These are phyloP conservation scores for Citrus trifoliata DNA, from an alignment of 345 rosid genomes.

Conservation along the genomic window DNA sequence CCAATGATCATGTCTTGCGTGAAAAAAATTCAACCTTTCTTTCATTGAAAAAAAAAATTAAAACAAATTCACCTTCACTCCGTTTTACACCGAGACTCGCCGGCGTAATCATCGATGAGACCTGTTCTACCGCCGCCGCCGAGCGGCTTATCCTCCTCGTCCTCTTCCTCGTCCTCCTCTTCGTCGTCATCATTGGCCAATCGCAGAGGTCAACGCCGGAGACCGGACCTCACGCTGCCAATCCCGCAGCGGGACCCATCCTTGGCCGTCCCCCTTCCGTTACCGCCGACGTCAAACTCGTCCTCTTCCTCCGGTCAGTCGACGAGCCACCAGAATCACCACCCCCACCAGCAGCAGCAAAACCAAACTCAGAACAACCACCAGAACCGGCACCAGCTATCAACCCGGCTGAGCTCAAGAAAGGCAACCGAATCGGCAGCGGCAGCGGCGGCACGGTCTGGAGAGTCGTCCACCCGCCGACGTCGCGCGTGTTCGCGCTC, in stretches of 20 bases:
- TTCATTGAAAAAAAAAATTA: no score
- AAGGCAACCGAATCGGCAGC: conserved; percentile 71
- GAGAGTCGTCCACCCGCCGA: conserved; percentile 75
- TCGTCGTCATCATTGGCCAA: not conserved
- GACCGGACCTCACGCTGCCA: conserved; percentile 70
- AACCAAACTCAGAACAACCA: not conserved
- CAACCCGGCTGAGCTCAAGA: conserved; percentile 52
- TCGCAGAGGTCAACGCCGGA: conserved; percentile 42
- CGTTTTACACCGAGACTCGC: not conserved
- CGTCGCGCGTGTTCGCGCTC: conserved; percentile 56
- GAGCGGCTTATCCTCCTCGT: conserved; percentile 14
- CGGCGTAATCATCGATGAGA: conserved; percentile 35
- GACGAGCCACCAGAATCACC: conserved; percentile 6
- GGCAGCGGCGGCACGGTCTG: conserved; percentile 92
- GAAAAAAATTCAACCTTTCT: not conserved
- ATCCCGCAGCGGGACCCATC: conserved; percentile 61
- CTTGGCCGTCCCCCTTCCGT: conserved; percentile 86
- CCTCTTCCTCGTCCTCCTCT: not conserved
- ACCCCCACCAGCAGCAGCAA: not conserved
- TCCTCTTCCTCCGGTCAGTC: conserved; percentile 8
- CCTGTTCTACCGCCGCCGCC: conserved; percentile 47
- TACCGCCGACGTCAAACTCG: conserved; percentile 52
- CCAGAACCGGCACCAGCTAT: conserved; percentile 2
- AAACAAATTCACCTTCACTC: not conserved
- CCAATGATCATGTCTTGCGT: not conserved